A percentile compares a stretch with the other conserved stretches of the same genome.
Conservation (phyloP, 1,139 yeast genomes). For the Candida pseudoviswanathii region DNA sequence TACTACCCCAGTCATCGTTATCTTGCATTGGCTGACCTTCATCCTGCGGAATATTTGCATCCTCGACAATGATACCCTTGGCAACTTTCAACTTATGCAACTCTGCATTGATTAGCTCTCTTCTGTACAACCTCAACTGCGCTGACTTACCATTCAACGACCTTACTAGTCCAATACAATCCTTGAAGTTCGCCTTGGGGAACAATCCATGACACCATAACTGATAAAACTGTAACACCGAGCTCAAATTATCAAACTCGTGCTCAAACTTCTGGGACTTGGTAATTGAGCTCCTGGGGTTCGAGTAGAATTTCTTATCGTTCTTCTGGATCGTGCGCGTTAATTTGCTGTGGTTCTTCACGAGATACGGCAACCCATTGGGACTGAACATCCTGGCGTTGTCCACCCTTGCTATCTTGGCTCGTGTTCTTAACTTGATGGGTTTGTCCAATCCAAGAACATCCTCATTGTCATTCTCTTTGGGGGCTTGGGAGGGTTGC, state of each 20-base stretch:
- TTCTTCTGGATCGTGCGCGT: constrained; percentile 27
- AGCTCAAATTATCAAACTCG: constrained; percentile 44
- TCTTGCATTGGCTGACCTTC: constrained; percentile 14
- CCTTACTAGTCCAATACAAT: constrained; percentile 47
- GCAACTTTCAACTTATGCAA: constrained; percentile 33
- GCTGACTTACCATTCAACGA: constrained; percentile 36
- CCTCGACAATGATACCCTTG: constrained; percentile 33
- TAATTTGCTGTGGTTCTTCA: constrained; percentile 41
- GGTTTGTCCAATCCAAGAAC: constrained; percentile 44
- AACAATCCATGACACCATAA: constrained; percentile 83
- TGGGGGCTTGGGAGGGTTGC: too few relatives aligned
- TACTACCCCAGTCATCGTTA: constrained; percentile 16
- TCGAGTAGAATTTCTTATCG: constrained; percentile 25
- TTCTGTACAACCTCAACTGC: constrained; percentile 36
- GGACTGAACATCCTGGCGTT: constrained; percentile 48
- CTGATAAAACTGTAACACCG: constrained; percentile 68
- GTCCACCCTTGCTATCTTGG: constrained; percentile 46
- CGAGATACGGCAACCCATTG: constrained; percentile 51
- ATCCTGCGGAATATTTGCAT: not conserved
- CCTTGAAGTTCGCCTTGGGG: constrained; percentile 77
- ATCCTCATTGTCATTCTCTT: constrained; percentile 23
- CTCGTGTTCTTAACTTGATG: constrained; percentile 35
- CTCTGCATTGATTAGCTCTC: constrained; percentile 38
- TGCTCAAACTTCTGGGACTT: constrained; percentile 29
- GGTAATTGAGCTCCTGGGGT: constrained; percentile 2